Evolutionary conservation across 2,329 filamentous ascomycete species (phyloP), one percentile per base, ranked within the genome.

Genomic region (Alternaria incomplexa): DNA sequence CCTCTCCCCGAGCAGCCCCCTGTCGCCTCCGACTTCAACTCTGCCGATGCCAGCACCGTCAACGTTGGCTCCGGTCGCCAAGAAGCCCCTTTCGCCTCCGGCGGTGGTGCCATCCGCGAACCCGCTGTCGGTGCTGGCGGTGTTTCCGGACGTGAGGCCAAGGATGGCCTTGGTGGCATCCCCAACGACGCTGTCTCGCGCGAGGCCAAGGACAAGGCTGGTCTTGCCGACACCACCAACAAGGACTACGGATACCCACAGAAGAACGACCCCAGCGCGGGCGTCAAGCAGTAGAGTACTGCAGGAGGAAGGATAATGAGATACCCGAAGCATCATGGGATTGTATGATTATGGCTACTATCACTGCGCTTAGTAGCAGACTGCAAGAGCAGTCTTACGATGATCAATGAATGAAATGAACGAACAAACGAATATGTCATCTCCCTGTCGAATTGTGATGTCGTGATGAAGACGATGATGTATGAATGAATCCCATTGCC

Each of bases 1-100:
- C 91, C 91, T 55, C 87, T 94, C 54, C 93, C 92, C 17, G 91
- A 95, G 3, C 85, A 94, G 69, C 92, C 92, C 22, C 91, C 91
- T 1, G 83, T 81, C n/a, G 82, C 88, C n/a, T 91, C 91, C 6
- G 92, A 96, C 84, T 93, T 89, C 86, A 89, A 94, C 78, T 92
- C 90, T 0, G 84, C 86, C 54, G 91, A 95, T 73, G 85, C 85
- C 30, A 82, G 87, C 65, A 92, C 83, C 59, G 89, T 92, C 75
- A 91, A 92, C 75, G 88, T 92, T 51, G 90, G 90, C 66, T 87
- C 89, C 36, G 90, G 90, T 20, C 80, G 85, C 57, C 68, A 76
- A 20, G 77, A 86, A 68, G 66, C 63, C 11, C 85, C 82, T 56
- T 84, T 86, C 64, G 46, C 65, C 10, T 66, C 67, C 12, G 80